Evolutionary conservation across 352 stramenopile genomes (phyloP).

Genomic region (Pythium aquatile): DNA sequence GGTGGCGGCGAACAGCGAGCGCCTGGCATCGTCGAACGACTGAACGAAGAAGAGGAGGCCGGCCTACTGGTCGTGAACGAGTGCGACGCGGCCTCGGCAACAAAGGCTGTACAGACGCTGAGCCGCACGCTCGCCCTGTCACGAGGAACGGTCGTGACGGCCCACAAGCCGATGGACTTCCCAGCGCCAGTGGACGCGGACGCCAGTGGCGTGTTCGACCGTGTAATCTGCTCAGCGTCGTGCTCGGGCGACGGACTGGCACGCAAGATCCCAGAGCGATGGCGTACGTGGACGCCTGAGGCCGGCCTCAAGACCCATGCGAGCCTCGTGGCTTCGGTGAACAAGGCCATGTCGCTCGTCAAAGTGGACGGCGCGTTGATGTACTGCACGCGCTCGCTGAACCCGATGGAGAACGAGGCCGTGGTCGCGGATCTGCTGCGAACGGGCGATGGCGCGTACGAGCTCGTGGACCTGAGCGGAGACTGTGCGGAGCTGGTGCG

Average conservation of each 20-base stretch:
- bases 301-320: slow-evolving; percentile 52
- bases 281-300: slow-evolving; percentile 68
- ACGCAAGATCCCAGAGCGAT: slow-evolving; percentile 77
- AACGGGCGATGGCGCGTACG: slow-evolving; percentile 44
- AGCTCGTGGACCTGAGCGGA: slow-evolving; percentile 56
- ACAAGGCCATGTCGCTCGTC: slow-evolving; percentile 49
- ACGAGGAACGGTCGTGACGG: slow-evolving; percentile 54
- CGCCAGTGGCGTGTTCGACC: slow-evolving; percentile 49
- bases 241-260: slow-evolving; percentile 82
- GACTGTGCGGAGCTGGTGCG: slow-evolving; percentile 41
- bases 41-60: slow-evolving; percentile 5
- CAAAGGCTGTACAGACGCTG: slow-evolving; percentile 46
- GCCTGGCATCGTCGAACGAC: slow-evolving; percentile 46
- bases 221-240: slow-evolving; percentile 68
- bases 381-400: slow-evolving; percentile 80
- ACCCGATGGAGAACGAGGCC: slow-evolving; percentile 84
- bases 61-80: slow-evolving; percentile 75
- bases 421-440: slow-evolving; percentile 76
- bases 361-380: slow-evolving; percentile 51
- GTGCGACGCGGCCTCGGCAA: slow-evolving; percentile 52
- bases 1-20: slow-evolving; percentile 67
- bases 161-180: slow-evolving; percentile 75
- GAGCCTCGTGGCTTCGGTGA: slow-evolving; percentile 81
- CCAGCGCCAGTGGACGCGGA: slow-evolving; percentile 29
- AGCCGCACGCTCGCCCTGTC: slow-evolving; percentile 53